Evolutionary conservation across 176 grass and related monocot species (phyloP).

Genomic region (Carex parvula): DNA sequence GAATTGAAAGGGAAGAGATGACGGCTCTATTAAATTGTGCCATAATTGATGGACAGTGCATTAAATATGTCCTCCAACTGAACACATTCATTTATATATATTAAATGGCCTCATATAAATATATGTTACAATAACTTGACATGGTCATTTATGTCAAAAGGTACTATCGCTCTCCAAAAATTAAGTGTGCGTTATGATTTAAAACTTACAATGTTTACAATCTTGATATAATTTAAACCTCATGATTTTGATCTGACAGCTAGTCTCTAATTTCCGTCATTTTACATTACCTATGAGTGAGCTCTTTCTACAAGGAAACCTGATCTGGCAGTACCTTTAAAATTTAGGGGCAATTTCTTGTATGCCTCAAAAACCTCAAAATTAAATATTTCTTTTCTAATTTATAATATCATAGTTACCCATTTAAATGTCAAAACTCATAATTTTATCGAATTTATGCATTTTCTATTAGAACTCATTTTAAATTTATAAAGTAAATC

Average conservation of each 20-base stretch:
- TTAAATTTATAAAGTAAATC: no score
- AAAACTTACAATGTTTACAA: neutral
- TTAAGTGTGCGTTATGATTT: neutral
- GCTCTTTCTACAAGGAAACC: no score
- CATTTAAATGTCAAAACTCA: no score
- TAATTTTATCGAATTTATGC: no score
- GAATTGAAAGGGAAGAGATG: neutral
- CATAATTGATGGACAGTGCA: neutral
- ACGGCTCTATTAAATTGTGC: constrained; percentile 8
- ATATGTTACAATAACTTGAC: neutral
- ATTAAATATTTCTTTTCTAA: no score
- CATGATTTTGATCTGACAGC: neutral
- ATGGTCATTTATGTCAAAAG: neutral
- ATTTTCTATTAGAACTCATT: no score
- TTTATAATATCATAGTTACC: no score
- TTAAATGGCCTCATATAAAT: neutral
- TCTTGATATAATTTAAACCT: no score
- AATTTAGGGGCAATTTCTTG: no score
- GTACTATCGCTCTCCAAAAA: neutral
- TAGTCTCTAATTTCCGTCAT: neutral
- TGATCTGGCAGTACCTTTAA: no score
- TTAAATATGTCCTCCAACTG: neutral
- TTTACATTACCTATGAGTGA: neutral
- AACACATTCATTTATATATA: neutral
- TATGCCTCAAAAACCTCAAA: no score